Percentiles rank a stretch among this genome's conserved stretches.
Conservation (phyloP, 306 rosid species). For the Lupinus albus region DNA sequence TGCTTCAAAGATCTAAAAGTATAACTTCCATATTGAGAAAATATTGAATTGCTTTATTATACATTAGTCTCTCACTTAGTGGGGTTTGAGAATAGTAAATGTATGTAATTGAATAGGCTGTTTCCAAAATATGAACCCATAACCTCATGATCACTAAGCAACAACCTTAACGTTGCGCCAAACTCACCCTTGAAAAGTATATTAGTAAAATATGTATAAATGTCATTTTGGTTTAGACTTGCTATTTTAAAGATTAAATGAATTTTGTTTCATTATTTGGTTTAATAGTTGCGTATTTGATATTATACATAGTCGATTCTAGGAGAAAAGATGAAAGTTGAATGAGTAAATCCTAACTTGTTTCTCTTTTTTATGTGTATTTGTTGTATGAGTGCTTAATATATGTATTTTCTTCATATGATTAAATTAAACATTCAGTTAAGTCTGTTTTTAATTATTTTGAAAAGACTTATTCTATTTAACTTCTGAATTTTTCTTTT, state of each 20-base stretch:
- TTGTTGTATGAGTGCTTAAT: conserved; percentile 2
- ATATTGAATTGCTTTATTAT: conserved; percentile 19
- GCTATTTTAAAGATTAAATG: conserved; percentile 11
- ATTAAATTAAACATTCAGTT: not conserved
- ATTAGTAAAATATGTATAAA: not conserved
- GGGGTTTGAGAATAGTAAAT: too few relatives aligned
- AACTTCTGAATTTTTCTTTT: not conserved
- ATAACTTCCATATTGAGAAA: conserved; percentile 31
- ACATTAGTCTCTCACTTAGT: too few relatives aligned
- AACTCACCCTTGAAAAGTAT: too few relatives aligned
- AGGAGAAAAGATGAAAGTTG: too few relatives aligned
- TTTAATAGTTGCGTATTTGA: too few relatives aligned
- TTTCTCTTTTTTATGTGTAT: not conserved
- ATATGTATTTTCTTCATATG: conserved; percentile 2
- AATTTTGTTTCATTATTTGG: conserved; percentile 1
- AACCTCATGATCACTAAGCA: too few relatives aligned
- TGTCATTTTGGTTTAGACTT: not conserved
- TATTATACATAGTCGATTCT: too few relatives aligned
- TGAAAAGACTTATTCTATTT: conserved; percentile 17
- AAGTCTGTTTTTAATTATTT: conserved; percentile 4
- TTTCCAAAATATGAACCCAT: too few relatives aligned
- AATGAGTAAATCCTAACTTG: conserved; percentile 41
- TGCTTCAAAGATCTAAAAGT: conserved; percentile 59
- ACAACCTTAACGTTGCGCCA: too few relatives aligned
- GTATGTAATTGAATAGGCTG: too few relatives aligned